Percentiles rank a stretch among this genome's conserved stretches.
Evolutionary conservation across 2,329 filamentous ascomycete genomes (phyloP).

Genomic region (Pseudopithomyces chartarum): DNA sequence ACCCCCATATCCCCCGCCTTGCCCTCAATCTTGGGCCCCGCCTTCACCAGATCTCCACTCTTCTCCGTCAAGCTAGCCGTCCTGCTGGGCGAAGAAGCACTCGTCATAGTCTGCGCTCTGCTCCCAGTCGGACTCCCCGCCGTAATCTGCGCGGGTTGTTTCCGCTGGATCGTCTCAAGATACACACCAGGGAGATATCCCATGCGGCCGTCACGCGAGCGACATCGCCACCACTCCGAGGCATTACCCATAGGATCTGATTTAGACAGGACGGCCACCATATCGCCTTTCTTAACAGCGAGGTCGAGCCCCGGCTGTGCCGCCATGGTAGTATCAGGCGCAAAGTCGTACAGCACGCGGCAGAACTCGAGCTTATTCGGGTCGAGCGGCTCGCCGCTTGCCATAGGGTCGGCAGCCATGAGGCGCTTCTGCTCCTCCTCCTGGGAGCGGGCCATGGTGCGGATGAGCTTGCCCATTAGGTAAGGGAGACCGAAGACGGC

Average conservation of each 20-base stretch:
- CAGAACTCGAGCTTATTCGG: conserved; percentile 95
- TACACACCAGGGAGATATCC: conserved; percentile 93
- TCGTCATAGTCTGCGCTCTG: conserved; percentile 62
- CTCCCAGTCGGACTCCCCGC: conserved; percentile 51
- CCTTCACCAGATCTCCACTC: conserved; percentile 37
- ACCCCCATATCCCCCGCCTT: conserved; percentile 68
- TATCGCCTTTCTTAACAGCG: conserved; percentile 89
- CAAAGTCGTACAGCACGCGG: conserved; percentile 91
- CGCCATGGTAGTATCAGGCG: conserved; percentile 68
- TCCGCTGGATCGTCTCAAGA: conserved; percentile 73
- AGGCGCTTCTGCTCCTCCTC: conserved; percentile 78
- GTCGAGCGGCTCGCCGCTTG: conserved; percentile 66
- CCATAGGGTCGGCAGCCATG: conserved; percentile 56
- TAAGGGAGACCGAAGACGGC: conserved; percentile 96
- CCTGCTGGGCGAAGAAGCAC: conserved; percentile 46
- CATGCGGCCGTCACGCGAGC: conserved; percentile 84
- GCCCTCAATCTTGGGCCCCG: conserved; percentile 57
- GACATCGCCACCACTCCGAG: conserved; percentile 97
- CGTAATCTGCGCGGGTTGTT: conserved; percentile 52
- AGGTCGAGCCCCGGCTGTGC: conserved; percentile 75
- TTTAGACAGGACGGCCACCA: conserved; percentile 92
- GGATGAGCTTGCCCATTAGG: conserved; percentile 95
- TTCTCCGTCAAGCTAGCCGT: conserved; percentile 54
- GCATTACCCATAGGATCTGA: conserved; percentile 88
- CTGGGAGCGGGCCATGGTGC: conserved; percentile 78